Evolutionary conservation across 495 filamentous ascomycete species (phyloP), one percentile per base, ranked within the genome.

Genomic region (Jackrogersella multiformis): DNA sequence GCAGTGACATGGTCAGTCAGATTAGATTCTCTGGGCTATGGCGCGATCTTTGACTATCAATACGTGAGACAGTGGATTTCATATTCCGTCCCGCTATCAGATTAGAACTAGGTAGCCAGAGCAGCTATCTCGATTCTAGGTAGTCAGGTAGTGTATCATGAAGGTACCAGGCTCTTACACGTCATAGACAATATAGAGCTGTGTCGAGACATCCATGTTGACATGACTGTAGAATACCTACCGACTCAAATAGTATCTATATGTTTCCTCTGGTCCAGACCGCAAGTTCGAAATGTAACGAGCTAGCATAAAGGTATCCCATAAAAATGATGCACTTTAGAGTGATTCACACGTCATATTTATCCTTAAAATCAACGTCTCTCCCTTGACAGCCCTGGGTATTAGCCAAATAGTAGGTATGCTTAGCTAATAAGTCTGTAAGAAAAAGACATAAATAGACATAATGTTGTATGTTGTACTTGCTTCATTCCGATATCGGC

Each of bases 41-140:
- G 56, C 66, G 66, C 66, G 66, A 69, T 69, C 41, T 60, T 39
- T 32, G 21, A 35, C 35, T 32, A 10, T 52, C 61, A 61, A 51
- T 70, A 57, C 67, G 67, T 60, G 67, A 70, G 67, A 65, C 38
- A 65, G 60, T 57, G 56, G 56, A 49, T 51, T 65, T 53, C 36
- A 52, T 57, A 13, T 65, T 44, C 15, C 45, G 36, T 57, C 10
- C 34, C 23, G 12, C 57, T 16, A 42, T 60, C 26, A 45, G 30
- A 54, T 66, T 39, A 49, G 26, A 30, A 30, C 7, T 30, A 1
- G 21, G n/a, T 28, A 53, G 9, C 32, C 30, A 28, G 18, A 45
- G 5, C 20, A 45, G 2, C 30, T 20, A 35, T 48, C 38, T 54
- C 28, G 20, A n/a, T n/a, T 2, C 57, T 30, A 32, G 9, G 12